phyloP scores from a whole-genome alignment of 306 rosid species.

The Inga oerstediana region DNA sequence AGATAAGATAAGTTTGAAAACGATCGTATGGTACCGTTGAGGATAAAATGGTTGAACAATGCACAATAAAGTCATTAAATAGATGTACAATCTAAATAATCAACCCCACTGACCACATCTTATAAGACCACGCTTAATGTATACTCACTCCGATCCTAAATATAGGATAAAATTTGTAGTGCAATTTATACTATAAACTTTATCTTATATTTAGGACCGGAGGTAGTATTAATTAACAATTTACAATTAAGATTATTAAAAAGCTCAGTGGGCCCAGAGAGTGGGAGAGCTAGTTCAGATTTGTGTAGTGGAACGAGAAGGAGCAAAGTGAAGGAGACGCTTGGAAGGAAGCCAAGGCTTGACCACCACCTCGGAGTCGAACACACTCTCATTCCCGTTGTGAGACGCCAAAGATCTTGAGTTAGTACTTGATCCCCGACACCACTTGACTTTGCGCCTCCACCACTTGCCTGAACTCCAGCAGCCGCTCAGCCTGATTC shows the following conservation, averaged over 20 bases:
- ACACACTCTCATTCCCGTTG: slow-evolving; percentile 44
- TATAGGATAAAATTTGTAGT: too few species aligned
- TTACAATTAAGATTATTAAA: background rate
- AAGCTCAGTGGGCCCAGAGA: background rate
- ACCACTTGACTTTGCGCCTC: slow-evolving; percentile 82
- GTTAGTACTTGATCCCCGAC: slow-evolving; percentile 66
- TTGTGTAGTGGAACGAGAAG: slow-evolving; percentile 33
- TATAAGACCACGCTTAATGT: too few species aligned
- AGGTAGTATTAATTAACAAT: too few species aligned
- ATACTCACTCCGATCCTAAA: too few species aligned
- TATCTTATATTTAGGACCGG: too few species aligned
- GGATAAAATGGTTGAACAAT: too few species aligned
- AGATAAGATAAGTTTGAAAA: too few species aligned
- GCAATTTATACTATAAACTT: too few species aligned
- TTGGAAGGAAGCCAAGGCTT: slow-evolving; percentile 68
- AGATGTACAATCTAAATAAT: too few species aligned
- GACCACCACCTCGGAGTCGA: slow-evolving; percentile 66
- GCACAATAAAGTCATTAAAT: too few species aligned
- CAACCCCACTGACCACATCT: too few species aligned
- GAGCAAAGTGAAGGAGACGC: slow-evolving; percentile 56
- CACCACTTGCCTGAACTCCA: slow-evolving; percentile 65
- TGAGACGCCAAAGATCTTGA: slow-evolving; percentile 46
- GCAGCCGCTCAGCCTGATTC: slow-evolving; percentile 5
- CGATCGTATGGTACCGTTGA: too few species aligned
- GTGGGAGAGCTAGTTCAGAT: background rate